Conservation (phyloP, 441 rosid genomes). For the Lepidium campestre region DNA sequence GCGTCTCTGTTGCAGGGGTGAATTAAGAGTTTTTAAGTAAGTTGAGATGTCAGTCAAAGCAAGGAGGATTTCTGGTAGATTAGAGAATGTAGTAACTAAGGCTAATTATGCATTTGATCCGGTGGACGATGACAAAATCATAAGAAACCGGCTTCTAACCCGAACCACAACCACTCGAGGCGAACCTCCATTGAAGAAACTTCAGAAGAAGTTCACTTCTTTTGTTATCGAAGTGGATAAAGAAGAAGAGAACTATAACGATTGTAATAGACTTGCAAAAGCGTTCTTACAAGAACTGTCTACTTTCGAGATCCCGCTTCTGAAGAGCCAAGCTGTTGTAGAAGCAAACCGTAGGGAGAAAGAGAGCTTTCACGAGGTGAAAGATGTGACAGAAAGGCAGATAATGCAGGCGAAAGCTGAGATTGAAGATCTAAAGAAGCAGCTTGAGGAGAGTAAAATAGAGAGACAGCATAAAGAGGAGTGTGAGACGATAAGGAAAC, state of each 20-base stretch:
- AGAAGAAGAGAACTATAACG: slow-evolving; percentile 50
- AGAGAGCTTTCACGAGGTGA: slow-evolving; percentile 68
- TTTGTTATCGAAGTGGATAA: slow-evolving; percentile 62
- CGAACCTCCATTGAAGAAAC: slow-evolving; percentile 85
- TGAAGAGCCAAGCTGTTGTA: slow-evolving; percentile 74
- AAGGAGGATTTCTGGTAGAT: slow-evolving; percentile 59
- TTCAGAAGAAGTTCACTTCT: slow-evolving; percentile 80
- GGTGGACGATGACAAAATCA: slow-evolving; percentile 64
- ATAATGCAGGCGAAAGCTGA: slow-evolving; percentile 57
- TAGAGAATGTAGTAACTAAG: slow-evolving; percentile 56
- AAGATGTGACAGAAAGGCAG: slow-evolving; percentile 65
- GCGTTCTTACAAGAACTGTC: slow-evolving; percentile 74
- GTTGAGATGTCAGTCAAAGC: slow-evolving; percentile 60
- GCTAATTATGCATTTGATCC: slow-evolving; percentile 63
- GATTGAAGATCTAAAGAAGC: slow-evolving; percentile 70
- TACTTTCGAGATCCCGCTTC: slow-evolving; percentile 87
- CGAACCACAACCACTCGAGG: slow-evolving; percentile 92
- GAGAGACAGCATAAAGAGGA: slow-evolving; percentile 92
- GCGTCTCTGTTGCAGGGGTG: slow-evolving; percentile 25
- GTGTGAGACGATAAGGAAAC: slow-evolving; percentile 70
- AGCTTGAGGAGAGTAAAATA: slow-evolving; percentile 79
- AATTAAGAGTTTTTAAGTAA: not conserved
- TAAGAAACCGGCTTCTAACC: slow-evolving; percentile 74
- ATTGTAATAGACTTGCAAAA: slow-evolving; percentile 58
- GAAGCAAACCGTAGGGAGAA: slow-evolving; percentile 70